Evolutionary conservation across 2,329 filamentous ascomycete species (phyloP), one percentile per base, ranked within the genome.

Genomic region (Ceratocystiopsis sp.): DNA sequence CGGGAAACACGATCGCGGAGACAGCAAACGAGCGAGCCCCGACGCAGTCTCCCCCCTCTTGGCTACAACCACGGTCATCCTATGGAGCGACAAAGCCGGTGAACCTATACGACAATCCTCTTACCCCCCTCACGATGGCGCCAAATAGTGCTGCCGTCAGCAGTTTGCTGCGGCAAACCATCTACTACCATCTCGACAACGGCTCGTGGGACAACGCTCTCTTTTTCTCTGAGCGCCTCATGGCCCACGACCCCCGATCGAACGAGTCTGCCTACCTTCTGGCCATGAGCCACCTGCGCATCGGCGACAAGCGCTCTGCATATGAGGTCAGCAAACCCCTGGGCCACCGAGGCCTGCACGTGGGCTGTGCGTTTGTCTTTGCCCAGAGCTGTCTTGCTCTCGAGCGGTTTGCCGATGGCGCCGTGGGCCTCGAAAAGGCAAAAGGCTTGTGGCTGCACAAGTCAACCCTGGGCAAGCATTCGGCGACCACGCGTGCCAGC

Each of bases 311-410:
- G 55, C 84, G 84, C 55, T 84, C 86, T 13, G 87, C 91, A 12
- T 89, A 83, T 59, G 87, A 96, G 55, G 73, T 77, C 52, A 81
- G 81, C 58, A 84, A 84, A 55, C 69, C 74, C 39, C 68, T 76
- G 42, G 83, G 77, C 35, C 73, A 73, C 42, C 75, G 79, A 48
- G 83, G 82, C 18, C 66, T 71, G 32, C 84, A 96, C 61, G 57
- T 94, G 21, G 87, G 87, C 29, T 95, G 89, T 61, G 76, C 84
- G 16, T 96, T 89, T 63, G 72, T 95, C 38, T 94, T 87, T 65
- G 89, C 89, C 42, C 86, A 94, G 56, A 77, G 86, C 35, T 96
- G 85, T 55, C 63, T 95, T 47, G 75, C 75, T 38, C 64, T 96
- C 45, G 85, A 84, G 46, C 76, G 77, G 49, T 79, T 80, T 58